phyloP scores from a whole-genome alignment of 805 yeast species.

The Kuraishia cidri region DNA sequence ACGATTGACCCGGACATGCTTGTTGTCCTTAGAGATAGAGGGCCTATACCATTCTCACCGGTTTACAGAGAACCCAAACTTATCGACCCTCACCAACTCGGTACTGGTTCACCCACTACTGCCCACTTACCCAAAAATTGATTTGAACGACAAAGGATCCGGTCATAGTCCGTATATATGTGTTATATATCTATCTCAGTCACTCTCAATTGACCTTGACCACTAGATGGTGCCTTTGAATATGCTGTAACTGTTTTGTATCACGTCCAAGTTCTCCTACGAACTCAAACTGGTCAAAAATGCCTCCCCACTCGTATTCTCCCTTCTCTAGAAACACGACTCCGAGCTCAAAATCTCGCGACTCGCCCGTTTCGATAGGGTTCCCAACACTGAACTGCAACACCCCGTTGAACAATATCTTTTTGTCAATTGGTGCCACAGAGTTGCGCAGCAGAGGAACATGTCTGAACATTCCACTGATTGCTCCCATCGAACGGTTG shows the following conservation, averaged over 20 bases:
- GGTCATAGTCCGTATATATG: no score
- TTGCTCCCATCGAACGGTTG: constrained; percentile 31
- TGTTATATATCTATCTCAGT: no score
- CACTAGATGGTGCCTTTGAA: neutral
- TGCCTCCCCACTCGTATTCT: constrained; percentile 71
- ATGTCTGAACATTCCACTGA: constrained; percentile 54
- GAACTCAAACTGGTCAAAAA: constrained; percentile 36
- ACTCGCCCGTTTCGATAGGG: constrained; percentile 31
- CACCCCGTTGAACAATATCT: constrained; percentile 64
- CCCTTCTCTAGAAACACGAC: constrained; percentile 69
- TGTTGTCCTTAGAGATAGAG: no score
- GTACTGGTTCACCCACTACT: no score
- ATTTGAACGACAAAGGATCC: no score
- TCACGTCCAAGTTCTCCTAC: neutral
- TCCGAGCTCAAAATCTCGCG: constrained; percentile 35
- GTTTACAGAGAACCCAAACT: no score
- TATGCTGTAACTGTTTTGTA: neutral
- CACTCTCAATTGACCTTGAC: neutral
- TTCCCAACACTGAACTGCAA: constrained; percentile 45
- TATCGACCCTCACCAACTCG: no score
- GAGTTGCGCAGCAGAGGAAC: constrained; percentile 28
- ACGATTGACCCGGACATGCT: constrained; percentile 52
- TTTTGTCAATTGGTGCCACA: constrained; percentile 36
- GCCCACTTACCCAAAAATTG: no score
- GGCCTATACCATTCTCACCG: no score